Evolutionary conservation across 768 basidiomycete species (phyloP), one percentile per base, ranked within the genome.

Genomic region (Termitomyces sp.): DNA sequence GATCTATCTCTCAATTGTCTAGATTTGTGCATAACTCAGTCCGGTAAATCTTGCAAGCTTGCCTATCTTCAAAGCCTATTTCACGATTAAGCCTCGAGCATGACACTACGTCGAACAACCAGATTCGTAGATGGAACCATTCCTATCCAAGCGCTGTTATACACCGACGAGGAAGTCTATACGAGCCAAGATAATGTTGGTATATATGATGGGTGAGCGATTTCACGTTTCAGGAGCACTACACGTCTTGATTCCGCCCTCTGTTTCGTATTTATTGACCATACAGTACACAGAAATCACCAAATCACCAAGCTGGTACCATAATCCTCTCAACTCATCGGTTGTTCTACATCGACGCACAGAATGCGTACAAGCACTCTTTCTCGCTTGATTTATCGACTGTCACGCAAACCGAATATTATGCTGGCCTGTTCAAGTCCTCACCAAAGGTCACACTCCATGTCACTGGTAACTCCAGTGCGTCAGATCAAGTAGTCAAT

Each of bases 391-490:
- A 86, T 65, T 82, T 98, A 17, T 74, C 80, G 0, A 76, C 76
- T 64, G 79, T 98, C 52, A 74, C 76, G 0, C 88, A 88, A 67
- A 96, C 95, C 1, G 93, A 97, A 57, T 83, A 89, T 72, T 98
- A 96, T 70, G 87, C 88, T 4, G 94, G 96, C 2, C 84, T 98
- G 55, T 90, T 98, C 79, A 90, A 84, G 57, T 94, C 92, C 3
- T 93, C 91, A 0, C 68, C 96, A 2, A 99, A 99, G 74, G 81
- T 96, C 60, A 96, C 96, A 1, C 75, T 96, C 4, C 78, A 86
- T 68, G 79, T 94, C 36, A 75, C 82, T 65, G 59, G 66, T 25
- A 68, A 63, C 59, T 63, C 69, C 47, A 66, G 63, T 62, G 63
- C 66, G 14, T 65, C 61, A 60, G 67, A 66, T 65, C 60, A 70